Base-by-base conservation (phyloP, 441 rosid genomes). In the Euphorbia schlechtendalii region DNA sequence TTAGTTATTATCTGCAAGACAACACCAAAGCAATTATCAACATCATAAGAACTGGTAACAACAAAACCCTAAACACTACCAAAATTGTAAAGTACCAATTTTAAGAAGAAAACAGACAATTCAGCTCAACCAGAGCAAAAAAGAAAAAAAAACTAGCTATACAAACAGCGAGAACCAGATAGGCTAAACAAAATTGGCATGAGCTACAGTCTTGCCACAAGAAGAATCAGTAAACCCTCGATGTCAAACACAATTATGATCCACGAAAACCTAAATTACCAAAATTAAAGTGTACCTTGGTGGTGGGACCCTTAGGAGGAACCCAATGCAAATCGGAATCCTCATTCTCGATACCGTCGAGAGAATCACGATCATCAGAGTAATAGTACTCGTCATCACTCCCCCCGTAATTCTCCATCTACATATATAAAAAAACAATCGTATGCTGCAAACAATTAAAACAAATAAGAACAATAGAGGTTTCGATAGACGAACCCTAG, bases 1-100 rank as follows among this genome's bases (percentile, higher is more conserved):
- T 78, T 83, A 0, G 93, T 90, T 57, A 93, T 93, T 49, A 90
- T 92, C 97, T 93, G 87, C 76, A 74, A 73, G 70, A 52, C 40
- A 36, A 36, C 5, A 36, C n/a, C n/a, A 61, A 12, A 63, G 17
- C 18, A 57, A 27, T 27, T 55, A 12, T n/a, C 28, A 28, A 56
- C 49, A 61, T 38, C 18, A 61, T 41, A 7, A 41, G 22, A 54
- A 54, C 9, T 11, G 12, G 20, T n/a, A n/a, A n/a, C n/a, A n/a
- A n/a, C n/a, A n/a, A n/a, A n/a, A n/a, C n/a, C n/a, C n/a, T n/a
- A n/a, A n/a, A n/a, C n/a, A n/a, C n/a, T n/a, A n/a, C n/a, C n/a
- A n/a, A n/a, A n/a, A n/a, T n/a, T n/a, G n/a, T n/a, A n/a, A n/a
- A n/a, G n/a, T n/a, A n/a, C 28, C 28, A 54, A 54, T 12, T 54